A percentile compares a stretch with the other conserved stretches of the same genome.
These are phyloP conservation scores for Uronychia binucleata DNA, from an alignment of 73 alveolate genomes.

Conservation along the genomic window DNA sequence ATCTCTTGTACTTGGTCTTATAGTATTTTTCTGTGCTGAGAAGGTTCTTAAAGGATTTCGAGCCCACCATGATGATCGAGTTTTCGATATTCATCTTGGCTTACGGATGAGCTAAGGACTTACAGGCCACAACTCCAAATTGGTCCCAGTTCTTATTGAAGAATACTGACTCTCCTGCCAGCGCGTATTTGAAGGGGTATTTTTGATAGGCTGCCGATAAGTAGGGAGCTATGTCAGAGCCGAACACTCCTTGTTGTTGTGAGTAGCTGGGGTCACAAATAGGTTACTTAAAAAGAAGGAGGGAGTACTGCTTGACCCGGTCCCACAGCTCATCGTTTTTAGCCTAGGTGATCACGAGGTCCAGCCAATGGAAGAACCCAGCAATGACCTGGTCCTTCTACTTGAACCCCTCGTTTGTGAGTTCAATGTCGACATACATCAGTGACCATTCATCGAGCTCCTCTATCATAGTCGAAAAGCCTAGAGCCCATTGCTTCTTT, in stretches of 20 bases:
- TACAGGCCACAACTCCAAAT: background rate
- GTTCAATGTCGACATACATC: background rate
- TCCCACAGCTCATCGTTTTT: background rate
- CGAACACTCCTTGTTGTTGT: background rate
- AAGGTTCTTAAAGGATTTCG: background rate
- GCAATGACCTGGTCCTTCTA: background rate
- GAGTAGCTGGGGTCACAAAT: background rate
- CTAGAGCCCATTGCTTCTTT: background rate
- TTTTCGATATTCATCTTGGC: background rate
- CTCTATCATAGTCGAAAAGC: background rate
- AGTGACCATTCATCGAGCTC: background rate
- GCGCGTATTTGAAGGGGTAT: background rate
- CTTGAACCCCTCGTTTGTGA: background rate
- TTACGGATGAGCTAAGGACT: too few species aligned
- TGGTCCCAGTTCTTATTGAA: background rate
- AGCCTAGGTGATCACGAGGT: background rate
- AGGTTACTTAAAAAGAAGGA: background rate
- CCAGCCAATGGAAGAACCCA: background rate
- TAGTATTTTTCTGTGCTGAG: background rate
- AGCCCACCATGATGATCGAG: background rate
- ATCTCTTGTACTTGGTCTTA: background rate
- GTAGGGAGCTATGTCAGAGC: background rate
- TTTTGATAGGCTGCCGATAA: background rate
- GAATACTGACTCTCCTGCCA: background rate
- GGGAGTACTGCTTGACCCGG: background rate